These are phyloP conservation scores for Aspergillus mulundensis DNA, from an alignment of 495 filamentous ascomycete species.

Conservation along the genomic window DNA sequence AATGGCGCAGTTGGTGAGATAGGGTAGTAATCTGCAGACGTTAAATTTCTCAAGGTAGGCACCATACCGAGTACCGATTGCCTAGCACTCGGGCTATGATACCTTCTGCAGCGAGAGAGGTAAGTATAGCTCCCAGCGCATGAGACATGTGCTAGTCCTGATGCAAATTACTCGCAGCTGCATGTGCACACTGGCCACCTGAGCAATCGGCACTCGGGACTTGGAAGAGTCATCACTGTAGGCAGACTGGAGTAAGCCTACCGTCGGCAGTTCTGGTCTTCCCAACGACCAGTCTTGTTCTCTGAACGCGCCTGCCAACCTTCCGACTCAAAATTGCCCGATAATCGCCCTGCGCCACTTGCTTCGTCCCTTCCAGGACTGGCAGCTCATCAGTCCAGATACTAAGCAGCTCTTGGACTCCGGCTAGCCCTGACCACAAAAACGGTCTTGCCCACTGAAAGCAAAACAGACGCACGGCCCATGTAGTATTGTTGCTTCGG, in stretches of 20 bases:
- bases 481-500: conserved; percentile 17
- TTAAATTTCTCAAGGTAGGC: background rate
- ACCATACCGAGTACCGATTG: background rate
- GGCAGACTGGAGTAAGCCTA: background rate
- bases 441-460: background rate
- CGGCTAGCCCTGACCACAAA: background rate
- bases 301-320: background rate
- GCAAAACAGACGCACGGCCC: conserved; percentile 1
- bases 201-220: background rate
- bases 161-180: conserved; percentile 6
- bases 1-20: background rate
- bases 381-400: background rate
- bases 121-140: background rate
- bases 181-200: background rate
- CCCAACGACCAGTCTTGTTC: background rate
- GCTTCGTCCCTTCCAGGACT: background rate
- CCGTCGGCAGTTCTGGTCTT: background rate
- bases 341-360: background rate
- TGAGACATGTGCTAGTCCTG: background rate
- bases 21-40: background rate
- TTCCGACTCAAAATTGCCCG: background rate
- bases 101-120: background rate
- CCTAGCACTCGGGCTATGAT: background rate
- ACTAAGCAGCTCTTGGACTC: conserved; percentile 1
- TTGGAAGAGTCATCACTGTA: background rate